Base-by-base conservation (phyloP, 2,329 filamentous ascomycete genomes). In the Pyrenochaeta sp. region DNA sequence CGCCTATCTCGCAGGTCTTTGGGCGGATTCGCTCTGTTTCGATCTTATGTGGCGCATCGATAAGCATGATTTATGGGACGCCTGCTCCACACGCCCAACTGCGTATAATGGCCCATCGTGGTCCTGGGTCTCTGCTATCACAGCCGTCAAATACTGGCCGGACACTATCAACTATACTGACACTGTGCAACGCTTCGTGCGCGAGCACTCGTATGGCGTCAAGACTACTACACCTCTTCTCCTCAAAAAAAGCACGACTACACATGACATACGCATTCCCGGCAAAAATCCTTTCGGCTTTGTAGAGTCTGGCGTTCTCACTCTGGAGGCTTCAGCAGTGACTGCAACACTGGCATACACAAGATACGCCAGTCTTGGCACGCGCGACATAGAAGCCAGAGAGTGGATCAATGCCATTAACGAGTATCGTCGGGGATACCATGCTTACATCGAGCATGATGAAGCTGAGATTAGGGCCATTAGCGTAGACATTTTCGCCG, bases 1-100 rank as follows among this genome's bases (percentile, higher is more conserved):
- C 23, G 35, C 47, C 18, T 56, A 51, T 23, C 27, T 48, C 1
- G 52, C 54, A 5, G 51, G 54, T 8, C 35, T 60, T 3, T 60
- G 54, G 56, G 29, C 29, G 5, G 51, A 60, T 8, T 55, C 53
- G 2, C 21, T 60, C n/a, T 35, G 37, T 7, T 53, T 46, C 28
- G 53, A 58, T 22, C 46, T 60, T 11, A n/a, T 55, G 4, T 60
- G 53, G 53, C 46, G 55, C 13, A 39, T 57, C 14, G 36, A 59
- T 7, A 48, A 37, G 9, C 44, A 44, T 11, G 22, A 39, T 19
- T 36, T 56, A 13, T 31, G 29, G 2, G n/a, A 15, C 7, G 20
- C 11, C 4, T 35, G 11, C 4, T 11, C 20, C 13, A 17, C 28
- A 2, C 32, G 37, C 7, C 18, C 48, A 6, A 3, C 13, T 1